Evolutionary conservation across 2,329 filamentous ascomycete species (phyloP), one percentile per base, ranked within the genome.

Genomic region (Pestalotiopsis sp.): DNA sequence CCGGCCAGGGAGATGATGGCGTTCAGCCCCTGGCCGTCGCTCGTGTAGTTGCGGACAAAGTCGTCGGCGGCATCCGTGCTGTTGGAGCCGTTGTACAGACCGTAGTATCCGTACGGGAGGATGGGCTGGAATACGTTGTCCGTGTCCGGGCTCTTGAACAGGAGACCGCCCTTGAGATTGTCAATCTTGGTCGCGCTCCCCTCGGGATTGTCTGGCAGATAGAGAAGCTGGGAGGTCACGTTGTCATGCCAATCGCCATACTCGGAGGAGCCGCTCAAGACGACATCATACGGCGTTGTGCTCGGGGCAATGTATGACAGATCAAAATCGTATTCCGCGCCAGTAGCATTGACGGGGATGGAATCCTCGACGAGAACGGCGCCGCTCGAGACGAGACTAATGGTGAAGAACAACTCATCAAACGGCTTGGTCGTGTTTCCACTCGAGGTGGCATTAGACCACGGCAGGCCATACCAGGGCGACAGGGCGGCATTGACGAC

Each of bases 171-270:
- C 39, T 80, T 77, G 11, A 84, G 71, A 68, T 84, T 79, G 71
- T 86, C 84, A 14, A 86, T 77, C 71, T 81, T 82, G 3, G 82
- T 81, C 2, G 82, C 80, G 74, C 83, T 85, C 36, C 83, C 82
- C 4, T 68, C 76, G 2, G 73, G 73, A 60, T 83, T 84, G 25
- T 82, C 81, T 0, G 84, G 83, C 0, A 86, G 80, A 69, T 82
- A 83, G 52, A 77, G 75, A 20, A 84, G 72, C 52, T 81, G 77
- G 62, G 77, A 79, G 0, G 75, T 78, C 0, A 79, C 80, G 0
- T 79, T 81, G 68, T 81, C 80, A 12, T 77, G 79, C 23, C 72
- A 70, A 7, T 74, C 70, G n/a, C 79, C 77, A 12, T 72, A 65
- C 13, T 74, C 71, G 0, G 79, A 77, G 1, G 76, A 74, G 2